These are phyloP conservation scores for Cryptosporidium bovis DNA, from an alignment of 169 alveolate genomes.

Conservation along the genomic window DNA sequence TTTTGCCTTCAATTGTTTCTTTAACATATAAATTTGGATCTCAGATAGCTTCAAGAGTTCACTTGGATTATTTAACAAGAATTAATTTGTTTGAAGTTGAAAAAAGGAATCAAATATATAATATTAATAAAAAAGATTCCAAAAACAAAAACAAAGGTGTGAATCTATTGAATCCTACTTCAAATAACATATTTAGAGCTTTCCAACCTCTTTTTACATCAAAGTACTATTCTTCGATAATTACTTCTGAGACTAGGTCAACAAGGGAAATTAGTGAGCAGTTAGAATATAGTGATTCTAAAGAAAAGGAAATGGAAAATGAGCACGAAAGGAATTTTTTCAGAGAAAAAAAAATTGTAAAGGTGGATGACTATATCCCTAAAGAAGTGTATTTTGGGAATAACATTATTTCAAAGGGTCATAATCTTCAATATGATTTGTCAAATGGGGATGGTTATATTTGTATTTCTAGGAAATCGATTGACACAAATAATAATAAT, in stretches of 20 bases:
- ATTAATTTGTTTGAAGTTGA: constrained; percentile 24
- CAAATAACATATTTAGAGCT: constrained; percentile 25
- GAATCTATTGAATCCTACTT: constrained; percentile 3
- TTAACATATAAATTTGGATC: constrained; percentile 65
- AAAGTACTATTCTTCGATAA: constrained; percentile 13
- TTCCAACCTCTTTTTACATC: constrained; percentile 35
- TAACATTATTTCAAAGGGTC: constrained; percentile 8
- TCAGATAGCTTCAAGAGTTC: constrained; percentile 51
- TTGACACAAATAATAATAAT: background rate
- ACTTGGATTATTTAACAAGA: constrained; percentile 44
- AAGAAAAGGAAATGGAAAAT: background rate
- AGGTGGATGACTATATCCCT: constrained; percentile 3
- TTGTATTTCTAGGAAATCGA: constrained; percentile 20
- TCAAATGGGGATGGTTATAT: constrained; percentile 42
- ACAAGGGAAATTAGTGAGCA: background rate
- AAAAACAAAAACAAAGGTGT: background rate
- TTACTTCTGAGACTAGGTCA: background rate
- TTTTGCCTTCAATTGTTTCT: constrained; percentile 29
- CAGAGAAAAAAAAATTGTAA: background rate
- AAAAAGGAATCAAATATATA: background rate
- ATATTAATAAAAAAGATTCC: background rate
- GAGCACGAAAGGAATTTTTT: background rate
- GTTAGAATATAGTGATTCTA: background rate
- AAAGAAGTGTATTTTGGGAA: constrained; percentile 58
- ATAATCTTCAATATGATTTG: constrained; percentile 29